phyloP scores from a whole-genome alignment of 257 asterid genomes.

The Solanum arcanum region DNA sequence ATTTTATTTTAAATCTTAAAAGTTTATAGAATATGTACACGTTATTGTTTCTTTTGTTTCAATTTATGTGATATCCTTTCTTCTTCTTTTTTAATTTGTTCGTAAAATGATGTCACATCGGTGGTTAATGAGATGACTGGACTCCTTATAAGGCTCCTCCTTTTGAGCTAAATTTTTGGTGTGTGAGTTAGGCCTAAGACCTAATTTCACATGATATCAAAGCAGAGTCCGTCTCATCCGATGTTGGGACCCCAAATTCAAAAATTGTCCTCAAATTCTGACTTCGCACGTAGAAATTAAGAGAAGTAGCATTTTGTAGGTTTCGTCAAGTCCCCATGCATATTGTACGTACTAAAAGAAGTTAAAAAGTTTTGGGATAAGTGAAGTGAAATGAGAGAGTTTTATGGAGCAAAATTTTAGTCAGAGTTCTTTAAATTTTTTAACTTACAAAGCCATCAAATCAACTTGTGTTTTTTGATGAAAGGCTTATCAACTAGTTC shows the following conservation, averaged over 20 bases:
- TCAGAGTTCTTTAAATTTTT: not conserved
- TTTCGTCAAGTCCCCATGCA: not conserved
- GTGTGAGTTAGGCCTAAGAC: too few species aligned
- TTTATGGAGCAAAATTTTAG: not conserved
- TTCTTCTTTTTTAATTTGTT: not conserved
- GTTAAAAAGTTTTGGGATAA: not conserved
- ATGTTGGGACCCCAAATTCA: too few species aligned
- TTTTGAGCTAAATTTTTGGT: too few species aligned
- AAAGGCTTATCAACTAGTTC: not conserved
- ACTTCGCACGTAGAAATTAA: not conserved
- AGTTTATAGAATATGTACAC: not conserved
- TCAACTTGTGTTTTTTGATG: not conserved
- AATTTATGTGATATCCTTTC: not conserved
- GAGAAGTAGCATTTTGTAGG: not conserved
- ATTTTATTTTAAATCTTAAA: not conserved
- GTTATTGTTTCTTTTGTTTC: accelerated
- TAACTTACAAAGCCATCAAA: not conserved
- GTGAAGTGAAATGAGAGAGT: not conserved
- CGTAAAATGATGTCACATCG: not conserved
- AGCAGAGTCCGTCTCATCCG: too few species aligned
- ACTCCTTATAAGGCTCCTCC: too few species aligned
- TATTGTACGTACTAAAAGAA: not conserved
- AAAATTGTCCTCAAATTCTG: too few species aligned
- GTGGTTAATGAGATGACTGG: too few species aligned
- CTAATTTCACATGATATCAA: too few species aligned